These are phyloP conservation scores for Boletus rufocinnamomeus DNA, from an alignment of 768 basidiomycete species.

Conservation along the genomic window DNA sequence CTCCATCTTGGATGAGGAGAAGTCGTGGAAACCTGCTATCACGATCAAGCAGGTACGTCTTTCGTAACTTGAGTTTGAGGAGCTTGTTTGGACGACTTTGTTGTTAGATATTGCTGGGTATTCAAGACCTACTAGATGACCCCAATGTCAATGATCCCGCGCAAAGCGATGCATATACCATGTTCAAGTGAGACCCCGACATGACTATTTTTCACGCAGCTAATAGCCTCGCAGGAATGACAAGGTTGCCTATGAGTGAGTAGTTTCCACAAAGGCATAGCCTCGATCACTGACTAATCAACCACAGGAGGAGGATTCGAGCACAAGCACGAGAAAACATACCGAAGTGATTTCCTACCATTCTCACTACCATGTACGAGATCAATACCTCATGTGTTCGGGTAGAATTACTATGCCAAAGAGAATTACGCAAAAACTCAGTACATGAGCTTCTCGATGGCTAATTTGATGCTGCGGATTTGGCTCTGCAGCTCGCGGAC, in stretches of 20 bases:
- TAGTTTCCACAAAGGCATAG: slow-evolving; percentile 10
- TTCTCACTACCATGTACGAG: neutral
- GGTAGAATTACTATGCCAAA: slow-evolving; percentile 12
- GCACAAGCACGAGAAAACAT: slow-evolving; percentile 88
- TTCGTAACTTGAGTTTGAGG: neutral
- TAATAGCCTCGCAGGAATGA: slow-evolving; percentile 68
- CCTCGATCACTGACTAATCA: neutral
- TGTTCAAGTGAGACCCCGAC: slow-evolving; percentile 84
- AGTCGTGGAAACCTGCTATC: slow-evolving; percentile 98
- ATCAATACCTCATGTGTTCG: slow-evolving; percentile 12
- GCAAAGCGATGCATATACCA: slow-evolving; percentile 97
- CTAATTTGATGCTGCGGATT: slow-evolving; percentile 82
- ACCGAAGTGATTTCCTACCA: slow-evolving; percentile 60
- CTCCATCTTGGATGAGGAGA: slow-evolving; percentile 97
- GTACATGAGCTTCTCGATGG: slow-evolving; percentile 69
- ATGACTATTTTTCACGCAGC: neutral
- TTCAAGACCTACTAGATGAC: slow-evolving; percentile 93
- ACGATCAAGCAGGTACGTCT: slow-evolving; percentile 91
- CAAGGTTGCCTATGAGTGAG: slow-evolving; percentile 88
- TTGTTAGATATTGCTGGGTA: slow-evolving; percentile 85
- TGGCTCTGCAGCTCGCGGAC: slow-evolving; percentile 87
- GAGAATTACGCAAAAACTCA: slow-evolving; percentile 23
- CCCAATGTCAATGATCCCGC: slow-evolving; percentile 98
- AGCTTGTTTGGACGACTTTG: neutral
- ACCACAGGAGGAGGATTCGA: slow-evolving; percentile 68